Evolutionary conservation across 768 basidiomycete genomes (phyloP).

Genomic region (Tricholoma furcatifolium): DNA sequence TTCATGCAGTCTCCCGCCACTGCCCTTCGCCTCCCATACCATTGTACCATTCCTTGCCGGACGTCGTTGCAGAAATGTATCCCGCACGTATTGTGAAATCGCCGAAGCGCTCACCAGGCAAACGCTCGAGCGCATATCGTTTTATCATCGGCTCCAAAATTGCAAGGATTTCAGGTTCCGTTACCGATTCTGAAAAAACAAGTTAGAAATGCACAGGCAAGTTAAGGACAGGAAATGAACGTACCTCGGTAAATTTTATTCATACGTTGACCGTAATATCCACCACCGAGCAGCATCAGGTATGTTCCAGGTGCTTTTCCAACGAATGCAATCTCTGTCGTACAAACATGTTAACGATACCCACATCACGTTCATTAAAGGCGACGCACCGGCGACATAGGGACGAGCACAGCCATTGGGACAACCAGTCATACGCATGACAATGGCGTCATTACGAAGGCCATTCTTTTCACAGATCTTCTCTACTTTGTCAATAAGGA

Average conservation of each 20-base stretch:
- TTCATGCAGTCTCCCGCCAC: conserved; percentile 33
- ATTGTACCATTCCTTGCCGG: conserved; percentile 87
- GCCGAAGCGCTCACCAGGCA: conserved; percentile 89
- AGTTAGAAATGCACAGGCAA: neutral
- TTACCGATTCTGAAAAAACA: conserved; percentile 63
- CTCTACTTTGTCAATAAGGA: conserved; percentile 94
- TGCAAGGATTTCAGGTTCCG: conserved; percentile 88
- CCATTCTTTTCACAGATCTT: conserved; percentile 93
- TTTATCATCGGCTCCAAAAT: conserved; percentile 95
- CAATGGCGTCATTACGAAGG: conserved; percentile 88
- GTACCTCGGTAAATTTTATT: conserved; percentile 93
- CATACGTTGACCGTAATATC: conserved; percentile 90
- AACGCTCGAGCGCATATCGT: conserved; percentile 83
- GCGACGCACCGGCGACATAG: conserved; percentile 72
- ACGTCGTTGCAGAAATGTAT: conserved; percentile 82
- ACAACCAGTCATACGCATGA: conserved; percentile 99
- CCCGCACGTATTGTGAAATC: conserved; percentile 93
- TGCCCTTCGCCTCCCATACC: conserved; percentile 76
- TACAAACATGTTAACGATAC: conserved; percentile 1
- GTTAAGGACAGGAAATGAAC: conserved; percentile 10
- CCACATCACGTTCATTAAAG: neutral
- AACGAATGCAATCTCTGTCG: conserved; percentile 87
- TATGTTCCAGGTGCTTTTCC: conserved; percentile 95
- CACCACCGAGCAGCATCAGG: conserved; percentile 93
- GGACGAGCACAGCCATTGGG: conserved; percentile 93